phyloP scores from a whole-genome alignment of 768 basidiomycete genomes.

The Lentinula sp. region DNA sequence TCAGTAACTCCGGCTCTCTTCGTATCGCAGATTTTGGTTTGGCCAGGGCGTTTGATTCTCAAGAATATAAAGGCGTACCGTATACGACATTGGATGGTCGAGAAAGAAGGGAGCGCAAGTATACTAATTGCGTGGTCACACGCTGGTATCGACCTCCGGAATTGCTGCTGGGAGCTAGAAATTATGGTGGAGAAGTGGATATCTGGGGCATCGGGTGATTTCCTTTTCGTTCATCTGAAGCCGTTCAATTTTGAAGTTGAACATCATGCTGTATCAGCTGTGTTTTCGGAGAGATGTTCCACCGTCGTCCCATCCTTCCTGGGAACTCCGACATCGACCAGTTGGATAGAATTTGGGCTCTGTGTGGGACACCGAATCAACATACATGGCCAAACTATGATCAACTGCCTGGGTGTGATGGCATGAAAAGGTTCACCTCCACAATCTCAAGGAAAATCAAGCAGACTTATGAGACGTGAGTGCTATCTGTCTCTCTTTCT shows the following conservation, averaged over 20 bases:
- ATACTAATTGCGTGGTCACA: constrained; percentile 94
- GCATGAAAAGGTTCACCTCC: constrained; percentile 55
- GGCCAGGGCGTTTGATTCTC: constrained; percentile 71
- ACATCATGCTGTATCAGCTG: constrained; percentile 44
- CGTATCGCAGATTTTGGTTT: constrained; percentile 96
- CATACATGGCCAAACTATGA: constrained; percentile 79
- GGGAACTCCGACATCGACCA: constrained; percentile 92
- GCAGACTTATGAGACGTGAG: constrained; percentile 54
- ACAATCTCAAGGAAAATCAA: constrained; percentile 50
- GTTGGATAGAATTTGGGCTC: constrained; percentile 78
- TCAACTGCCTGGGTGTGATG: constrained; percentile 71
- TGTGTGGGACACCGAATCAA: constrained; percentile 87
- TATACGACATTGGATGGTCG: constrained; percentile 11
- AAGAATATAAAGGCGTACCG: constrained; percentile 6
- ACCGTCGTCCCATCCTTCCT: constrained; percentile 76
- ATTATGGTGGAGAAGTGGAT: constrained; percentile 93
- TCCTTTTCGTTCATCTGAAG: neutral
- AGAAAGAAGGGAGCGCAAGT: constrained; percentile 49
- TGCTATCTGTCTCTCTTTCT: constrained; percentile 12
- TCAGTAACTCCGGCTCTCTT: constrained; percentile 78
- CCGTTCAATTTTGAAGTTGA: neutral
- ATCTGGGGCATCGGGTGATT: constrained; percentile 92
- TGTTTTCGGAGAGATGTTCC: constrained; percentile 96
- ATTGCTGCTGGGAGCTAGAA: constrained; percentile 79
- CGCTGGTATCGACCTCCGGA: constrained; percentile 95